Conservation (phyloP, 2,329 filamentous ascomycete genomes). For the Neonectria sp. region DNA sequence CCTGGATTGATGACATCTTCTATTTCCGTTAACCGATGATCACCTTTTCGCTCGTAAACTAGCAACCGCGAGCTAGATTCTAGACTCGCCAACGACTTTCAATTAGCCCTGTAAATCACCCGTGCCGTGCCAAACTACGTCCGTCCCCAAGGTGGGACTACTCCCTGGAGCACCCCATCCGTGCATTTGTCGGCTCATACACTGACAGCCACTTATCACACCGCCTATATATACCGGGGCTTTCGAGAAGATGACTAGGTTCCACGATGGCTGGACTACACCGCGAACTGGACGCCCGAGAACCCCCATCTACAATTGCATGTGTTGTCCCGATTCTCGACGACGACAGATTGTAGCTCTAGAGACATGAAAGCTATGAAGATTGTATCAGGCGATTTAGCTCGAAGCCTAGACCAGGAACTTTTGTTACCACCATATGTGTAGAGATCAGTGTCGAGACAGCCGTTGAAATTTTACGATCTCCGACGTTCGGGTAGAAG, state of each 20-base stretch:
- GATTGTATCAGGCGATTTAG: neutral
- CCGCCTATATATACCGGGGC: slow-evolving; percentile 3
- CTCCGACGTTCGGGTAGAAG: no score
- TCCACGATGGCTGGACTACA: neutral
- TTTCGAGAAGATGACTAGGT: neutral
- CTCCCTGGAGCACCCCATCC: slow-evolving; percentile 1
- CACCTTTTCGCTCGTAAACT: neutral
- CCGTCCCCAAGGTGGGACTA: neutral
- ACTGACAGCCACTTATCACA: slow-evolving; percentile 1
- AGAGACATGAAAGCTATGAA: neutral
- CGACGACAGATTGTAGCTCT: neutral
- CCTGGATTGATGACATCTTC: slow-evolving; percentile 1
- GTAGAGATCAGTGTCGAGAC: neutral
- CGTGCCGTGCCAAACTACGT: neutral
- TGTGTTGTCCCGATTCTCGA: neutral
- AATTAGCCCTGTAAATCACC: neutral
- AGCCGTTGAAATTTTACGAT: neutral
- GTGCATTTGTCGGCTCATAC: slow-evolving; percentile 5
- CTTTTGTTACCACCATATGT: neutral
- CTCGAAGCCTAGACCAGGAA: neutral
- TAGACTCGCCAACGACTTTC: no score
- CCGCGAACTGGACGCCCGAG: neutral
- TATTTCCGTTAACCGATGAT: neutral
- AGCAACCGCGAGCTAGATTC: neutral
- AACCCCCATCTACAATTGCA: neutral